Evolutionary conservation across 345 rosid genomes (phyloP).

Genomic region (Eucalyptus pumila): DNA sequence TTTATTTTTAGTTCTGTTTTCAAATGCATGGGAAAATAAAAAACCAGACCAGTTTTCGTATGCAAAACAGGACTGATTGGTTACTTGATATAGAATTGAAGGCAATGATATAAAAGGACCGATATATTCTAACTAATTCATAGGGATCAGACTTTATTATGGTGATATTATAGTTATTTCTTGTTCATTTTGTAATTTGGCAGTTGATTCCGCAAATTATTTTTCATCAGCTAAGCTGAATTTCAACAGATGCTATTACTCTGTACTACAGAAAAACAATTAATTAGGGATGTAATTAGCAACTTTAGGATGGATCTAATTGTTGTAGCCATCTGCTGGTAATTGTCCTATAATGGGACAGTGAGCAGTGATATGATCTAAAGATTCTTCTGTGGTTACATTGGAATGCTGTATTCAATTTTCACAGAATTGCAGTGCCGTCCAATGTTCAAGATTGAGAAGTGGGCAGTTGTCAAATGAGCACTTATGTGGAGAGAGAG

Average conservation of each 20-base stretch:
- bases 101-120: background rate
- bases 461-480: background rate
- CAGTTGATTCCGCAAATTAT: background rate
- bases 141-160: background rate
- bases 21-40: background rate
- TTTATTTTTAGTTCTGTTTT: background rate
- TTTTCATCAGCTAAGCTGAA: background rate
- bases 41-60: background rate
- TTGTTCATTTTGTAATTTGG: background rate
- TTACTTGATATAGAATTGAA: background rate
- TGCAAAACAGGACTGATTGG: background rate
- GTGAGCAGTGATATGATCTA: background rate
- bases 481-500: background rate
- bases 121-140: background rate
- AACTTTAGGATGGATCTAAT: background rate
- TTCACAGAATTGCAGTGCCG: background rate
- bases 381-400: background rate
- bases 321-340: background rate
- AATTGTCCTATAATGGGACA: background rate
- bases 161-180: background rate
- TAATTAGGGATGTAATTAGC: background rate
- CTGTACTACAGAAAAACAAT: background rate
- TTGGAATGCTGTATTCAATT: background rate
- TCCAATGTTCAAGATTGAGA: background rate
- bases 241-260: background rate